These are phyloP conservation scores for Diplodia corticola DNA, from an alignment of 2,329 filamentous ascomycete species.

Conservation along the genomic window DNA sequence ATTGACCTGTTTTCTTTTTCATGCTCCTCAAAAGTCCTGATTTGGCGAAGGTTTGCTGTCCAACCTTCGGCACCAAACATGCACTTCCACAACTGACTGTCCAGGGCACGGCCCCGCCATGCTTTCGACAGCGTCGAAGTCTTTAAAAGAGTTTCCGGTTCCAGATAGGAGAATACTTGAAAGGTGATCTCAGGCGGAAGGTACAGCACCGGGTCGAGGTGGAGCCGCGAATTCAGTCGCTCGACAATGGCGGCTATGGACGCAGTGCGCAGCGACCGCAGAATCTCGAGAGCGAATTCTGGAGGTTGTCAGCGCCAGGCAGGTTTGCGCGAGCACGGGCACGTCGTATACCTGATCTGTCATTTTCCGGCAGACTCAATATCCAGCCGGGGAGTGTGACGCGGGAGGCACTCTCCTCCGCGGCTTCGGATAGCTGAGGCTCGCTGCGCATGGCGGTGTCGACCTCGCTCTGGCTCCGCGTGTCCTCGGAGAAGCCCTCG, in stretches of 20 bases:
- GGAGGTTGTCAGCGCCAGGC: slow-evolving; percentile 22
- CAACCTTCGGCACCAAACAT: slow-evolving; percentile 86
- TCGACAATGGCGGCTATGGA: slow-evolving; percentile 79
- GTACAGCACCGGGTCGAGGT: slow-evolving; percentile 86
- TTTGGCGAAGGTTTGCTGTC: slow-evolving; percentile 66
- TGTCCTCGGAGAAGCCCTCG: slow-evolving; percentile 85
- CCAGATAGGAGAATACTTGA: slow-evolving; percentile 83
- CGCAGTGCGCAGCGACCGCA: slow-evolving; percentile 77
- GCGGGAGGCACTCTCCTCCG: slow-evolving; percentile 37
- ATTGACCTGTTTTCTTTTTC: slow-evolving; percentile 42
- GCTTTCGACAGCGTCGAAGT: slow-evolving; percentile 76
- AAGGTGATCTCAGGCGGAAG: slow-evolving; percentile 89
- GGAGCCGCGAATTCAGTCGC: slow-evolving; percentile 76
- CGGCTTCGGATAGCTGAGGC: slow-evolving; percentile 29
- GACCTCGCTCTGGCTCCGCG: slow-evolving; percentile 48
- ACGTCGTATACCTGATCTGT: slow-evolving; percentile 54
- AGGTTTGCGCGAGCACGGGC: slow-evolving; percentile 9
- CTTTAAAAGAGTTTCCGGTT: slow-evolving; percentile 74
- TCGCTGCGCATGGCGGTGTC: slow-evolving; percentile 44
- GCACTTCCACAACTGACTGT: slow-evolving; percentile 82
- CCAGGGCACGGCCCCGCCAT: slow-evolving; percentile 80
- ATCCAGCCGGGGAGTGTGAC: slow-evolving; percentile 57
- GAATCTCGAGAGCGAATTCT: slow-evolving; percentile 80
- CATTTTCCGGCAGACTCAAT: slow-evolving; percentile 53
- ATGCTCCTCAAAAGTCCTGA: slow-evolving; percentile 65